Base-by-base conservation (phyloP, 2,329 filamentous ascomycete genomes). In the Hypocrella siamensis region DNA sequence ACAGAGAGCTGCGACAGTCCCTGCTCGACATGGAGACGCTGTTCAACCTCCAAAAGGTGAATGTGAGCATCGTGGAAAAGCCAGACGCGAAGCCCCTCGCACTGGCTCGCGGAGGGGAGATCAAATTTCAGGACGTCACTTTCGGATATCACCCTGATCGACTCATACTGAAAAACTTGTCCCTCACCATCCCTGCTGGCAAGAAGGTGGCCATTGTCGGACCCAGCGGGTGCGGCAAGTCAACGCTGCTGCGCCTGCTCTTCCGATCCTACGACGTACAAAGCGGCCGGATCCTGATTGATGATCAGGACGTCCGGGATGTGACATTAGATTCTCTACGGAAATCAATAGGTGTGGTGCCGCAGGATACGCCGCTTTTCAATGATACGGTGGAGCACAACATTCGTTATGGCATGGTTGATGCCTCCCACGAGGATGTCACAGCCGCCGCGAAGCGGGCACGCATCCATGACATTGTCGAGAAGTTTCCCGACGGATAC, bases 21-120 rank as follows among this genome's bases (percentile, higher is more conserved):
- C 65, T 98, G 28, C 65, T 98, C 21, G 92, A 98, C 52, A 98
- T 98, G 90, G 90, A 96, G 57, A 96, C 90, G 0, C 68, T 98
- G 5, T 98, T 98, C 65, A 93, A 83, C 52, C 66, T 98, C 19
- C 90, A 98, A 55, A 96, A 93, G 53, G 88, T 96, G 49, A 93
- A 96, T 43, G 77, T 94, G 10, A 74, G 70, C 24, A 80, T 98
- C 49, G 76, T 73, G 44, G 86, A 98, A 45, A 66, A 70, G 33
- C 70, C 78, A 2, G 62, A 80, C 45, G 84, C 88, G 1, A 75
- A 77, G 46, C 66, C 79, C 0, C 65, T 98, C 1, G 57, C 68
- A 7, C 65, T 98, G 11, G 65, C 66, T 27, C 73, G 69, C 40
- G 85, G 86, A 12, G 90, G 90, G 31, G 79, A 93, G 52, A 94